phyloP scores from a whole-genome alignment of 2,329 filamentous ascomycete genomes.

The Paecilomyces dactylethromorphus region DNA sequence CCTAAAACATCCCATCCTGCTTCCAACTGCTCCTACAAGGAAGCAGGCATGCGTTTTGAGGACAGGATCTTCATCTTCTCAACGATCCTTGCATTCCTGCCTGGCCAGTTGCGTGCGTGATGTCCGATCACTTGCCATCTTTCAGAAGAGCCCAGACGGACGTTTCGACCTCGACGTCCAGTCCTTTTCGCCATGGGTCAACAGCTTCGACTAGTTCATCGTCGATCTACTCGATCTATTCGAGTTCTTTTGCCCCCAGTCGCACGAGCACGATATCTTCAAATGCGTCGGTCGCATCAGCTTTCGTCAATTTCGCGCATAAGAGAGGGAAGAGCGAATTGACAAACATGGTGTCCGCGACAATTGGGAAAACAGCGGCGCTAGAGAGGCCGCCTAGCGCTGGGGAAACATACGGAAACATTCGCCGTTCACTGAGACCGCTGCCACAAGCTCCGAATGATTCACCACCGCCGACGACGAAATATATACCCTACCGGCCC shows the following conservation, averaged over 20 bases:
- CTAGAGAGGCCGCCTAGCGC: slow-evolving; percentile 33
- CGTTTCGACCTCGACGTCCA: slow-evolving; percentile 35
- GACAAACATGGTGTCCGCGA: slow-evolving; percentile 45
- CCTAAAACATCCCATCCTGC: background rate
- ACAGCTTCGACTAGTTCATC: slow-evolving; percentile 51
- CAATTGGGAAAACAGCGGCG: slow-evolving; percentile 12
- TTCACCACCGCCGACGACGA: slow-evolving; percentile 29
- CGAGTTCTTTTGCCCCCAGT: slow-evolving; percentile 46
- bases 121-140: slow-evolving; percentile 32
- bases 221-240: slow-evolving; percentile 45
- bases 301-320: slow-evolving; percentile 46
- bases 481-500: slow-evolving; percentile 22
- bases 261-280: slow-evolving; percentile 67
- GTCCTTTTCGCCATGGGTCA: slow-evolving; percentile 48
- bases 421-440: slow-evolving; percentile 71
- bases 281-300: slow-evolving; percentile 57
- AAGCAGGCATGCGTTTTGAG: slow-evolving; percentile 36
- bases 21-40: slow-evolving; percentile 14
- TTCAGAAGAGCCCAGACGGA: slow-evolving; percentile 35
- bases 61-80: slow-evolving; percentile 16
- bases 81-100: slow-evolving; percentile 22
- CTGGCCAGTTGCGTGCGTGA: slow-evolving; percentile 23
- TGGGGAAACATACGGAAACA: slow-evolving; percentile 63
- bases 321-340: slow-evolving; percentile 72
- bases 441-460: slow-evolving; percentile 60